Conservation (phyloP, 352 stramenopile species). For the Plasmopara halstedii region DNA sequence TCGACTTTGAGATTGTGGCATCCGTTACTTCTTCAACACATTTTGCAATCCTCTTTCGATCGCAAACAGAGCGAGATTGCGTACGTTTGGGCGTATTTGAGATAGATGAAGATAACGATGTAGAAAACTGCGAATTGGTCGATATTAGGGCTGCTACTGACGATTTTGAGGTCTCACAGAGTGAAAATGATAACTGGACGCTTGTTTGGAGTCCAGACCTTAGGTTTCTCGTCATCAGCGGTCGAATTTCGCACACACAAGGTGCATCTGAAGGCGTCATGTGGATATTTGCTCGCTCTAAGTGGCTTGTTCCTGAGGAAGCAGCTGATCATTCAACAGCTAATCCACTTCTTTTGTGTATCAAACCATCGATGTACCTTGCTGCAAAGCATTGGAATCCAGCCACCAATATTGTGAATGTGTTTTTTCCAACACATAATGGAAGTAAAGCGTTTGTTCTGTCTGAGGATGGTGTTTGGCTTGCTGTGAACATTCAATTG, state of each 20-base stretch:
- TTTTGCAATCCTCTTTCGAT: slow-evolving; percentile 29
- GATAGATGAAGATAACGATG: background rate
- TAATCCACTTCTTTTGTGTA: slow-evolving; percentile 20
- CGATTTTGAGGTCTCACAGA: background rate
- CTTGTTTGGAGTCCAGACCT: slow-evolving; percentile 51
- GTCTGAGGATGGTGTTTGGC: slow-evolving; percentile 28
- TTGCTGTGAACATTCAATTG: slow-evolving; percentile 42
- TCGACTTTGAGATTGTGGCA: slow-evolving; percentile 5
- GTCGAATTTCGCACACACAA: slow-evolving; percentile 13
- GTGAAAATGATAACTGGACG: slow-evolving; percentile 11
- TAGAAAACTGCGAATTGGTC: slow-evolving; percentile 5
- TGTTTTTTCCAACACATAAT: slow-evolving; percentile 36
- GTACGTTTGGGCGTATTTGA: slow-evolving; percentile 31
- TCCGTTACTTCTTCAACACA: slow-evolving; percentile 14
- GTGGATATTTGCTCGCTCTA: slow-evolving; percentile 36
- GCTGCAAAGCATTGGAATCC: slow-evolving; percentile 35
- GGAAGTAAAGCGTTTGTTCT: slow-evolving; percentile 36
- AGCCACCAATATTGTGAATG: slow-evolving; percentile 18
- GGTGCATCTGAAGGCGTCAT: slow-evolving; percentile 18
- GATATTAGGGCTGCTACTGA: slow-evolving; percentile 13
- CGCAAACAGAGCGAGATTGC: slow-evolving; percentile 14
- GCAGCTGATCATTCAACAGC: background rate
- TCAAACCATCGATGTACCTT: slow-evolving; percentile 30
- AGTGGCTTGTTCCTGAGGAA: slow-evolving; percentile 29
- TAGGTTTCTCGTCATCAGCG: slow-evolving; percentile 40